Conservation (phyloP, 2,329 filamentous ascomycete species). For the Coniochaeta prunicola region DNA sequence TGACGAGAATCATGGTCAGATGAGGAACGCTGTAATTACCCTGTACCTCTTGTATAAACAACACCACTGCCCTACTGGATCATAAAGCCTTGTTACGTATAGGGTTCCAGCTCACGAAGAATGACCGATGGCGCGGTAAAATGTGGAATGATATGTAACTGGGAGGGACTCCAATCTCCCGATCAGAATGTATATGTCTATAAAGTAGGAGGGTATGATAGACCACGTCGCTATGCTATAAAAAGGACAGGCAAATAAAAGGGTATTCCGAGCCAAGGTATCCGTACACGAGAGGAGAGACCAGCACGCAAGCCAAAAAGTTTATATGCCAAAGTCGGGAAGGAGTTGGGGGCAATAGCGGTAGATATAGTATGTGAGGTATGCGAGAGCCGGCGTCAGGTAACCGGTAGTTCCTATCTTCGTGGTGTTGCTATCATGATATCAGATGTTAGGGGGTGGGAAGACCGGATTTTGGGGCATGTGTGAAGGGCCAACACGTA, state of each 20-base stretch:
- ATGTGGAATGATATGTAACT: background rate
- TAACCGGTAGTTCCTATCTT: conserved; percentile 28
- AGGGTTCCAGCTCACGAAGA: background rate
- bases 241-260: background rate
- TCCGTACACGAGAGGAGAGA: background rate
- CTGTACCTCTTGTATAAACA: conserved; percentile 1
- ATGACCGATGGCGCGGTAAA: background rate
- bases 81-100: background rate
- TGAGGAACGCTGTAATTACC: background rate
- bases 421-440: conserved; percentile 32
- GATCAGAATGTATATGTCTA: background rate
- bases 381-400: background rate
- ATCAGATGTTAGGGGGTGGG: background rate
- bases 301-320: background rate
- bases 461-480: background rate
- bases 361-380: background rate
- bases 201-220: background rate
- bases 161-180: background rate
- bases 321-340: background rate
- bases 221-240: background rate
- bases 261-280: background rate
- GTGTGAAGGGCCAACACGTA: conserved; percentile 19
- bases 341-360: background rate
- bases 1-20: background rate
- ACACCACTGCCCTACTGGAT: background rate